Conservation (phyloP, 306 rosid genomes). For the Gastrolobium villosum region DNA sequence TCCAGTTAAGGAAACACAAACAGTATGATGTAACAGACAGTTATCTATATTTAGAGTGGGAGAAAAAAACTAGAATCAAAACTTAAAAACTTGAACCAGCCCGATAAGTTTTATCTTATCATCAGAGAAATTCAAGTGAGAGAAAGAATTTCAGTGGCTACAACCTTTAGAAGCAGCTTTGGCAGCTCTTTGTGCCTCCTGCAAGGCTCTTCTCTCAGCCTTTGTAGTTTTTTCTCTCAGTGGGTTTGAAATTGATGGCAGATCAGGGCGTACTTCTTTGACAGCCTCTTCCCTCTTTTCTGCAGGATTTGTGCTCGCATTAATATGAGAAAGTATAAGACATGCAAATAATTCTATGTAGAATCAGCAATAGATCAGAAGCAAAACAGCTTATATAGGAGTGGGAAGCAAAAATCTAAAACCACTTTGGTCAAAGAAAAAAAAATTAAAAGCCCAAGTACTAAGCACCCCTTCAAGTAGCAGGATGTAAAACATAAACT, state of each 20-base stretch:
- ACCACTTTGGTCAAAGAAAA: not conserved
- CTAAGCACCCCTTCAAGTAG: not conserved
- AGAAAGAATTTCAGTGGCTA: not conserved
- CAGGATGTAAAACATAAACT: conserved; percentile 1
- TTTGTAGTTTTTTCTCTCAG: conserved; percentile 72
- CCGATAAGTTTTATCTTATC: conserved; percentile 10
- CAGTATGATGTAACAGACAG: not conserved
- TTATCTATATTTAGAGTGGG: not conserved
- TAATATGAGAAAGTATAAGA: conserved; percentile 21
- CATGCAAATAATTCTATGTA: conserved; percentile 8
- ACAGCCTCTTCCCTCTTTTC: conserved; percentile 61
- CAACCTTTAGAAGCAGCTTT: conserved; percentile 81
- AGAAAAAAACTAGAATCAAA: conserved; percentile 15
- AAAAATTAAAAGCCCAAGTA: not conserved
- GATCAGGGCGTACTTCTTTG: conserved; percentile 48
- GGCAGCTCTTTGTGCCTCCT: conserved; percentile 92
- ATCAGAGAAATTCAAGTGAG: not conserved
- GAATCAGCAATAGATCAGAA: conserved; percentile 29
- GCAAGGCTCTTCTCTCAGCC: conserved; percentile 89
- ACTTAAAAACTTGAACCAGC: not conserved
- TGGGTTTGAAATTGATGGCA: conserved; percentile 53
- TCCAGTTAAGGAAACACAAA: not conserved
- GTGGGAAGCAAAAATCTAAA: conserved; percentile 20
- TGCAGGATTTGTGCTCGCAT: conserved; percentile 51
- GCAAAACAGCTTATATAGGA: not conserved